A percentile compares a stretch with the other conserved stretches of the same genome.
These are phyloP conservation scores for Emydomyces testavorans DNA, from an alignment of 2,329 filamentous ascomycete species.

Conservation along the genomic window DNA sequence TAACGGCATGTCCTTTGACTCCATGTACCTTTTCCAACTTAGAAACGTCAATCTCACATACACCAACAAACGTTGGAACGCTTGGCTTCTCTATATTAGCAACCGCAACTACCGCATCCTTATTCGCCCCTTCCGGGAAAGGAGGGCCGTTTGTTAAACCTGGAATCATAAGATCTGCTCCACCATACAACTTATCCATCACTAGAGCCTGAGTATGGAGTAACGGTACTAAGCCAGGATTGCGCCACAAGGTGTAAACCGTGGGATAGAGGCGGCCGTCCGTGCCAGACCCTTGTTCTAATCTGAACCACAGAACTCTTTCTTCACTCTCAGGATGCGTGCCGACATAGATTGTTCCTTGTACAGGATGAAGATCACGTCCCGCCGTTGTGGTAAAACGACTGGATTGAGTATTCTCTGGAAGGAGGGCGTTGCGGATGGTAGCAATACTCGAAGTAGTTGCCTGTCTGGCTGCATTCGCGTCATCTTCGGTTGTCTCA, in stretches of 20 bases:
- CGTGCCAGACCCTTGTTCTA: conserved; percentile 41
- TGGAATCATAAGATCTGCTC: conserved; percentile 59
- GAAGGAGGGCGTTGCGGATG: conserved; percentile 49
- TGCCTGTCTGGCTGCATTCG: conserved; percentile 34
- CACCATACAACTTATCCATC: conserved; percentile 51
- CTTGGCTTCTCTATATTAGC: conserved; percentile 48
- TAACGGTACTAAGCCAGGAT: conserved; percentile 49
- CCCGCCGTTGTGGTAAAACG: conserved; percentile 56
- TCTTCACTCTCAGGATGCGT: conserved; percentile 46
- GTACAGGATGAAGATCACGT: conserved; percentile 49
- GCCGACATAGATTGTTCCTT: conserved; percentile 55
- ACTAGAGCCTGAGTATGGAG: conserved; percentile 50
- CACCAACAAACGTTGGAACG: conserved; percentile 52
- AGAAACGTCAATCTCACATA: conserved; percentile 53
- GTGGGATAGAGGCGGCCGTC: conserved; percentile 36
- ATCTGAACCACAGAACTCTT: conserved; percentile 53
- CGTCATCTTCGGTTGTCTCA: conserved; percentile 23
- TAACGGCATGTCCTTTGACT: conserved; percentile 52
- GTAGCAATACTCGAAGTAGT: conserved; percentile 35
- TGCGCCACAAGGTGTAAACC: conserved; percentile 57
- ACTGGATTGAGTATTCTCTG: conserved; percentile 51
- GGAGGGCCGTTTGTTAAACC: conserved; percentile 54
- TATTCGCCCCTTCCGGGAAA: conserved; percentile 48
- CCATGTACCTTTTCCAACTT: conserved; percentile 46
- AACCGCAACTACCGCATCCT: conserved; percentile 52